These are phyloP conservation scores for Colletotrichum truncatum DNA, from an alignment of 2,329 filamentous ascomycete genomes.

Conservation along the genomic window DNA sequence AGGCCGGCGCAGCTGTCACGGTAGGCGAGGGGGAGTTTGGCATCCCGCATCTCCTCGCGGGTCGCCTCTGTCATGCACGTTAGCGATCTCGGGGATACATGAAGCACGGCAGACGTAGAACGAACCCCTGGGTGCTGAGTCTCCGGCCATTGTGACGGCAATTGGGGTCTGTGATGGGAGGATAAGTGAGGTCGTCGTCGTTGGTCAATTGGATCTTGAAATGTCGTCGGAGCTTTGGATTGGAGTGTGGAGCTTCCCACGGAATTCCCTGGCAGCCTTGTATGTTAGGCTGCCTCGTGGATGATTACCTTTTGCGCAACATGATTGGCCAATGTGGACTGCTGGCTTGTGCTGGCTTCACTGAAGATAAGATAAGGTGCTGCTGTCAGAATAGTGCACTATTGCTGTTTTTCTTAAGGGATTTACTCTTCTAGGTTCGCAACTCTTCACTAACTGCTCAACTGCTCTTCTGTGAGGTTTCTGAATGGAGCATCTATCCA, in stretches of 20 bases:
- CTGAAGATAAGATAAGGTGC: background rate
- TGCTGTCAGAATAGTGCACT: too few relatives aligned
- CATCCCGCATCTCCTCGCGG: slow-evolving; percentile 92
- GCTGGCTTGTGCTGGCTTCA: background rate
- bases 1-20: slow-evolving; percentile 96
- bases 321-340: background rate
- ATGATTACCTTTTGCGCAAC: slow-evolving; percentile 6
- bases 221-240: slow-evolving; percentile 31
- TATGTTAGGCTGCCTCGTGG: background rate
- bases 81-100: background rate
- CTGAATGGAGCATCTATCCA: too few relatives aligned
- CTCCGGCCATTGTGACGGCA: slow-evolving; percentile 30
- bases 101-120: background rate
- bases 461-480: too few relatives aligned
- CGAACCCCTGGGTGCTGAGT: slow-evolving; percentile 29
- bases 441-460: too few relatives aligned
- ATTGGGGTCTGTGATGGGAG: slow-evolving; percentile 26
- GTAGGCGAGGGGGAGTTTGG: slow-evolving; percentile 87
- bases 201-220: slow-evolving; percentile 25
- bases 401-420: too few relatives aligned
- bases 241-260: slow-evolving; percentile 25
- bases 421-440: too few relatives aligned
- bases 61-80: slow-evolving; percentile 61
- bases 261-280: slow-evolving; percentile 11
- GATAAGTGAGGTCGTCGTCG: slow-evolving; percentile 24